Evolutionary conservation across 169 alveolate genomes (phyloP).

Genomic region (Theileria orientalis): DNA sequence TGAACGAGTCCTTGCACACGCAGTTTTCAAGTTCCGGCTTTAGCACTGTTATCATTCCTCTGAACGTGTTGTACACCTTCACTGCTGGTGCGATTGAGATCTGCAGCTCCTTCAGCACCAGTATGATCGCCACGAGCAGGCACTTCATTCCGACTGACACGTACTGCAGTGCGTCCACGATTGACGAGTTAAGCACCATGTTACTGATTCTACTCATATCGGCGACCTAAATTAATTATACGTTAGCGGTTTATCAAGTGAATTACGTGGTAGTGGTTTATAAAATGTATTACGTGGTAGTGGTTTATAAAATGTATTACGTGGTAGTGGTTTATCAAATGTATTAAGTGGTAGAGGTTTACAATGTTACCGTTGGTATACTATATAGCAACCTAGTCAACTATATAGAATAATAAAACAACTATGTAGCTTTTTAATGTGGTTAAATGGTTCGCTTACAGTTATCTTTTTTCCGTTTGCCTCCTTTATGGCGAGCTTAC

Average conservation of each 20-base stretch:
- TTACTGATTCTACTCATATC: conserved; percentile 72
- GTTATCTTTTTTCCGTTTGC: conserved; percentile 66
- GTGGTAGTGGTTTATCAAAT: no score
- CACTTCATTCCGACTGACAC: conserved; percentile 65
- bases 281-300: not conserved
- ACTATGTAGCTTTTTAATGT: no score
- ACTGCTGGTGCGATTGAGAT: conserved; percentile 69
- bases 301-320: not conserved
- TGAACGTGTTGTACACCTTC: conserved; percentile 58
- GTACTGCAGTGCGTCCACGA: conserved; percentile 65
- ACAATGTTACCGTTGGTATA: no score
- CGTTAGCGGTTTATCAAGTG: no score
- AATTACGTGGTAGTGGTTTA: not conserved
- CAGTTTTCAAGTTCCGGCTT: conserved; percentile 58
- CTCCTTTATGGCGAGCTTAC: conserved; percentile 69
- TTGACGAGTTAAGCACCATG: conserved; percentile 68
- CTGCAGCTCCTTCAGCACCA: conserved; percentile 64
- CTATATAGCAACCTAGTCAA: no score
- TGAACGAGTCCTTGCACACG: conserved; percentile 55
- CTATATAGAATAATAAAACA: no score
- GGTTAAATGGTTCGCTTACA: no score
- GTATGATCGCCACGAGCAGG: conserved; percentile 63
- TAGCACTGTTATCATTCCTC: conserved; percentile 67
- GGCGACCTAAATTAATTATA: conserved; percentile 26
- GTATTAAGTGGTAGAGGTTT: no score